These are phyloP conservation scores for Pyrenochaeta sp. DNA, from an alignment of 2,329 filamentous ascomycete species.

Conservation along the genomic window DNA sequence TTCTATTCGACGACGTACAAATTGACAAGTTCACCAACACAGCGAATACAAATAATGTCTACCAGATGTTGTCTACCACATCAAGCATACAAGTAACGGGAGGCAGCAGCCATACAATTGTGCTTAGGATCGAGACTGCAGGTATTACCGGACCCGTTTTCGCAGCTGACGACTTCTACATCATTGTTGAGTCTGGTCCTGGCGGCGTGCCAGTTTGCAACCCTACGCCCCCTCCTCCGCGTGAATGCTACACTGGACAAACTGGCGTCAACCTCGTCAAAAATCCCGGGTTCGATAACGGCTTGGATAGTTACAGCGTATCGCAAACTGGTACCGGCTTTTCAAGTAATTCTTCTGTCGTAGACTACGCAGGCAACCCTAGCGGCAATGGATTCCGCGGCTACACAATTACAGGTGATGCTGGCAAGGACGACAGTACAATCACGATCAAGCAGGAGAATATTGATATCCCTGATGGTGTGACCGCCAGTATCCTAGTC, in stretches of 20 bases:
- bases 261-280: background rate
- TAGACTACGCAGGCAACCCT: background rate
- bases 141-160: background rate
- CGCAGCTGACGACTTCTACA: slow-evolving; percentile 1
- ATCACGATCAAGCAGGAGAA: background rate
- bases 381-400: background rate
- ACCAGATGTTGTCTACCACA: background rate
- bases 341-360: background rate
- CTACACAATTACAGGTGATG: background rate
- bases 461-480: slow-evolving; percentile 1
- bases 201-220: background rate
- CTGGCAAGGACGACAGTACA: background rate
- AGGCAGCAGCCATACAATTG: slow-evolving; percentile 1
- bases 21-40: background rate
- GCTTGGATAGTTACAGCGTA: background rate
- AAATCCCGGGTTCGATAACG: slow-evolving; percentile 4
- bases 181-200: background rate
- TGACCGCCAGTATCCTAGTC: background rate
- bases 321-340: background rate
- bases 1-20: background rate
- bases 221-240: background rate
- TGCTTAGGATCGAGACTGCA: background rate
- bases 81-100: background rate
- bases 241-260: background rate
- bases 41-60: background rate